These are phyloP conservation scores for Globisporangium ultimum DNA, from an alignment of 352 stramenopile genomes.

Conservation along the genomic window DNA sequence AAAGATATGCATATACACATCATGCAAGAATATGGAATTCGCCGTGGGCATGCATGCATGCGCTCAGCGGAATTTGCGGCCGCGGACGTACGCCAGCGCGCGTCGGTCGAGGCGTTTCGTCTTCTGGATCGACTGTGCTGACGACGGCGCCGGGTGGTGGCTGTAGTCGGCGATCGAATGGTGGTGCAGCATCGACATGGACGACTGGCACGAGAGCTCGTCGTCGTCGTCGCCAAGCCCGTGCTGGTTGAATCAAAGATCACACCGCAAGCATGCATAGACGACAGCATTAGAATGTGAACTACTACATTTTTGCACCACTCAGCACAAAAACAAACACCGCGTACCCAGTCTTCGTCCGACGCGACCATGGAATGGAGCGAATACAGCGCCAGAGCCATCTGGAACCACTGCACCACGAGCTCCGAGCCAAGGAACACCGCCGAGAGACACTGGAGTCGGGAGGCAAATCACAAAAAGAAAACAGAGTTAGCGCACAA, in stretches of 20 bases:
- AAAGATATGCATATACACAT: not conserved
- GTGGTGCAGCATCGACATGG: constrained; percentile 34
- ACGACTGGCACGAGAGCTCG: constrained; percentile 45
- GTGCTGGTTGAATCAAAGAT: constrained; percentile 18
- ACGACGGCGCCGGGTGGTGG: constrained; percentile 54
- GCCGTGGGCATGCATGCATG: not conserved
- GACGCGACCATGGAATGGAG: constrained; percentile 69
- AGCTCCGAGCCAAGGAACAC: constrained; percentile 82
- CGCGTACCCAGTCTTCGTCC: constrained; percentile 76
- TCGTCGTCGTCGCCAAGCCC: constrained; percentile 62
- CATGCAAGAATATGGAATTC: not conserved
- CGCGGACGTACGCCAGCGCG: constrained; percentile 67
- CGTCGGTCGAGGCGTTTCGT: constrained; percentile 76
- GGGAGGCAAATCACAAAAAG: not conserved
- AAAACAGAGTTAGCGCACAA: not conserved
- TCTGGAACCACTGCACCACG: constrained; percentile 82
- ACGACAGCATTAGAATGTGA: constrained; percentile 3
- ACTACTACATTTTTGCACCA: not conserved
- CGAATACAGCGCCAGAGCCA: constrained; percentile 80
- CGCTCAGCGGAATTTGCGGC: constrained; percentile 62
- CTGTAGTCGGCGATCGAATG: constrained; percentile 82
- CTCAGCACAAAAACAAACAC: not conserved
- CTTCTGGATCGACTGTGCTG: constrained; percentile 70
- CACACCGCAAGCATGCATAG: constrained; percentile 1
- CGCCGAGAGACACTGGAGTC: constrained; percentile 63